Base-by-base conservation (phyloP, 2,329 filamentous ascomycete genomes). In the Arthrobotrys musiformis region DNA sequence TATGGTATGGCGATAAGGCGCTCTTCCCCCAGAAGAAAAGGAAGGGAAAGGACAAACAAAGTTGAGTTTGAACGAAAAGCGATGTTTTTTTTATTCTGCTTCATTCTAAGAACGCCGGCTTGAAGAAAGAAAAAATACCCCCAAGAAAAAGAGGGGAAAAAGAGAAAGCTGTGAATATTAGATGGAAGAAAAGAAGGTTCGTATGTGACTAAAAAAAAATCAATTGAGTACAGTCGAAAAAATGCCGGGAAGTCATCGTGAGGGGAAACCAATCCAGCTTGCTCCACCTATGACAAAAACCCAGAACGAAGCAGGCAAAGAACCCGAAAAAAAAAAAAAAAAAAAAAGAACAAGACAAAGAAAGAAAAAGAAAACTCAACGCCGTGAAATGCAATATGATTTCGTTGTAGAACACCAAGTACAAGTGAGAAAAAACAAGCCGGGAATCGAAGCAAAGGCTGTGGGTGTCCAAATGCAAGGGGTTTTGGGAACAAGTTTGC, bases 391-490 rank as follows among this genome's bases (percentile, higher is more conserved):
- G 69, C 69, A n/a, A n/a, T n/a, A n/a, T n/a, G n/a, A 30, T 30
- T 50, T 61, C 35, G 40, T 28, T 62, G 40, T 17, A n/a, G 4
- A 54, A 42, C 19, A 40, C 40, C 17, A 40, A 58, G 30, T 30
- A 56, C 28, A 56, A n/a, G n/a, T n/a, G n/a, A 37, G n/a, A 22
- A 46, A 67, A 28, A 33, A 44, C 17, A 44, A 75, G 42, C 40
- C 22, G 44, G 44, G 15, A 48, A 48, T 48, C 42, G 17, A 22
- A 24, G 19, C 30, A 35, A 11, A 4, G 11, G 61, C 26, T 52
- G 66, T 76, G 73, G 66, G 66, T 70, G 70, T 70, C 48, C 26
- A 70, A 15, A 72, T 30, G 37, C 40, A 70, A 46, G 70, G 66
- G 73, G 50, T 48, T 11, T 17, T 15, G 19, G 42, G 44, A 33